A percentile compares a stretch with the other conserved stretches of the same genome.
Conservation (phyloP, 108 stramenopile species). For the Nitzschia palea region DNA sequence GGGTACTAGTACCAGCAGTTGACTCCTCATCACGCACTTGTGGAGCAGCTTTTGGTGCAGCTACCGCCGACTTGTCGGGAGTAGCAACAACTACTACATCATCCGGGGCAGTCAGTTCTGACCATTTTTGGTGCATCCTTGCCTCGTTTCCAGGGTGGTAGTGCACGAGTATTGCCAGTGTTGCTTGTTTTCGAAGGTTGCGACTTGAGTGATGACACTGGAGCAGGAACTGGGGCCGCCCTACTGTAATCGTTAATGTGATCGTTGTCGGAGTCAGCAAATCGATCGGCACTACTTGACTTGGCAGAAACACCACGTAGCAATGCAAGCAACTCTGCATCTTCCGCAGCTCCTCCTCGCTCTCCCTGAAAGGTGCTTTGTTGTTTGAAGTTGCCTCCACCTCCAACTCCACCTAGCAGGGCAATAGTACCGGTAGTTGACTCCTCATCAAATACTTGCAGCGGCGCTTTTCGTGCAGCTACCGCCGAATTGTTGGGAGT, state of each 20-base stretch:
- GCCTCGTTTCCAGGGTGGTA: slow-evolving; percentile 39
- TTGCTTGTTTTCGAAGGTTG: not conserved
- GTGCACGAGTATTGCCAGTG: not conserved
- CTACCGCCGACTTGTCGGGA: not conserved
- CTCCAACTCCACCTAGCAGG: not conserved
- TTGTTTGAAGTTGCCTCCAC: slow-evolving; percentile 22
- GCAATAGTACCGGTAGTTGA: slow-evolving; percentile 7
- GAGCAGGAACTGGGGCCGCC: not conserved
- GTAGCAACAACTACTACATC: not conserved
- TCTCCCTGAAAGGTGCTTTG: slow-evolving; percentile 58
- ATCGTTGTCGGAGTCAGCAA: slow-evolving; percentile 27
- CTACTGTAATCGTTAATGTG: not conserved
- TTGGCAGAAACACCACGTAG: slow-evolving; percentile 64
- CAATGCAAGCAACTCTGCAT: slow-evolving; percentile 68
- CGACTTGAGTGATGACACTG: not conserved
- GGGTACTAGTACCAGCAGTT: not conserved
- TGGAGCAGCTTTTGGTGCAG: not conserved
- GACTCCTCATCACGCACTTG: not conserved
- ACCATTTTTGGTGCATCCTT: not conserved
- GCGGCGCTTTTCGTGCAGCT: no score
- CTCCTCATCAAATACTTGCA: not conserved
- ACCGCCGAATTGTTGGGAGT: no score
- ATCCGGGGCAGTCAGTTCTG: not conserved
- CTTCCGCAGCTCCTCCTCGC: slow-evolving; percentile 69
- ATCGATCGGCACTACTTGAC: slow-evolving; percentile 47